Base-by-base conservation (phyloP, 257 asterid genomes). In the Solanum habrochaites region DNA sequence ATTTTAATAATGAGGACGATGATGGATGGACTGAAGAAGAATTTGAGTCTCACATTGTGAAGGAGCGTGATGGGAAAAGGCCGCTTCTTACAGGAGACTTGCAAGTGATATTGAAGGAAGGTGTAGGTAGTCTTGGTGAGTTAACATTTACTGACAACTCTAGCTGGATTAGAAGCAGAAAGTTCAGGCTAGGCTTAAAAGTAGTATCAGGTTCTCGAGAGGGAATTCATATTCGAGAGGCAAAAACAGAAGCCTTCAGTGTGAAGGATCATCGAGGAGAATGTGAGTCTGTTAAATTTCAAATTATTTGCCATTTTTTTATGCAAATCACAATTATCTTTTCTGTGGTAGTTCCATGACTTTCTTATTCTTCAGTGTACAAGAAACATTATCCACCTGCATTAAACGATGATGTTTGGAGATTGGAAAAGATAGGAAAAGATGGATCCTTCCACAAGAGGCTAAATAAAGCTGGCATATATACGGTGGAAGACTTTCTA, bases 241-340 rank as follows among this genome's bases (percentile, higher is more conserved):
- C 99, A 49, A 96, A 95, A 92, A 96, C 99, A 64, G 98, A 97
- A 71, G 95, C 99, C 84, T 96, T 97, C 88, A 94, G 91, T n/a
- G 99, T 97, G 88, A 97, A 96, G 98, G 99, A 97, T 93, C 99
- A 96, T 90, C 93, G 99, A 93, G 99, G 99, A 90, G 99, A 97
- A 94, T 89, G 99, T 97, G 91, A 92, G 97, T 84, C 85, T 80
- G 45, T 83, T 35, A 39, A 85, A 35, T 71, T 23, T 83, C 58
- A 45, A 64, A 75, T 83, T 40, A 64, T 20, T 39, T 52, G 27
- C 20, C 37, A 25, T 39, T 73, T 49, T 49, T 81, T 31, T 39
- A 52, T 47, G 67, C 40, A 80, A 80, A 29, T 47, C 23, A 47
- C 18, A 80, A 16, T 49, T 49, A 29, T 29, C 29, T 78, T 43